Conservation (phyloP, 2,329 filamentous ascomycete genomes). For the Ceratocystis eucalypticola region DNA sequence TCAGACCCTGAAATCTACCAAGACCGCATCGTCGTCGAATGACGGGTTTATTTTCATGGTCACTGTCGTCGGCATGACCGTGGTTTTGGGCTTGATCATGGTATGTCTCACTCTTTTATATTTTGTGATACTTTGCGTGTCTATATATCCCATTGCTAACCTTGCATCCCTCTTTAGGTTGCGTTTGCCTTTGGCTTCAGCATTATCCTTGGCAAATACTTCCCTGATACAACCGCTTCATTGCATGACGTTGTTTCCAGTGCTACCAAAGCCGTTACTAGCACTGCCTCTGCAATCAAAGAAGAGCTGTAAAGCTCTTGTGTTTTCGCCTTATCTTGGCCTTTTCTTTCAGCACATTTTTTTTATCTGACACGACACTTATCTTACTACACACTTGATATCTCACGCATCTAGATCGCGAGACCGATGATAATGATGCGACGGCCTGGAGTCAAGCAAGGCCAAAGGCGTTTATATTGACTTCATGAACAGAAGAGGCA, state of each 20-base stretch:
- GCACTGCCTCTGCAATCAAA: constrained; percentile 10
- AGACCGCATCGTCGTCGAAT: constrained; percentile 32
- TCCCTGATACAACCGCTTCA: constrained; percentile 8
- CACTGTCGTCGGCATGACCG: constrained; percentile 54
- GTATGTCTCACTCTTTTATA: constrained; percentile 36
- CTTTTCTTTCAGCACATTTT: neutral
- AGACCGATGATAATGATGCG: neutral
- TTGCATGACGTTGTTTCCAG: neutral
- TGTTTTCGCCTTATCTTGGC: constrained; percentile 13
- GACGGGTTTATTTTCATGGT: constrained; percentile 53
- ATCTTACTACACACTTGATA: constrained; percentile 10
- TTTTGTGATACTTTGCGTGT: neutral
- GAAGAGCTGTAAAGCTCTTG: constrained; percentile 15
- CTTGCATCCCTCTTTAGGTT: constrained; percentile 6
- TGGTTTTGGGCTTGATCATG: constrained; percentile 63
- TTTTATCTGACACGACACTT: constrained; percentile 5
- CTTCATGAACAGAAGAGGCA: too few relatives aligned
- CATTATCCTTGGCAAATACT: constrained; percentile 13
- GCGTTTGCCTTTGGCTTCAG: constrained; percentile 18
- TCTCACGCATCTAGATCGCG: constrained; percentile 2
- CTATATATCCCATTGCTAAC: constrained; percentile 3
- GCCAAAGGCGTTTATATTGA: neutral
- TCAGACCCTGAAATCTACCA: constrained; percentile 50
- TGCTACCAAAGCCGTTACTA: constrained; percentile 1
- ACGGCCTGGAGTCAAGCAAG: constrained; percentile 4